Percentiles rank a stretch among this genome's conserved stretches.
Evolutionary conservation across 1,139 yeast genomes (phyloP).

Genomic region (Hemisphaericaspora subhashii): DNA sequence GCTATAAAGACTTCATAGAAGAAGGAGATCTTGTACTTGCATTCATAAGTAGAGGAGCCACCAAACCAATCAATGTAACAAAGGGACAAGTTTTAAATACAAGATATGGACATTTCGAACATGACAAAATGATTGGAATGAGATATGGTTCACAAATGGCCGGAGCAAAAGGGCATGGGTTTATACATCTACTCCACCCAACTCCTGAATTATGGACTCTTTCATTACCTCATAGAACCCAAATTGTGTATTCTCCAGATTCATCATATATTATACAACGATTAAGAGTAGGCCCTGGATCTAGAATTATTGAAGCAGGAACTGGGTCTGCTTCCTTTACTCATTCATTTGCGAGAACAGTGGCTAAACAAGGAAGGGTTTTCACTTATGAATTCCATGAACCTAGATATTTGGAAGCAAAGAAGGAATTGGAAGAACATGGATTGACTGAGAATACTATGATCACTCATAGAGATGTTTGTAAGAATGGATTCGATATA

Average conservation of each 20-base stretch:
- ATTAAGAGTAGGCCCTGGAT: slow-evolving; percentile 69
- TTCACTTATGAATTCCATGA: slow-evolving; percentile 92
- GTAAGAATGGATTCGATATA: slow-evolving; percentile 77
- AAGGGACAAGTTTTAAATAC: slow-evolving; percentile 70
- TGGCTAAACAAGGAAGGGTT: slow-evolving; percentile 59
- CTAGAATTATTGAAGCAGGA: slow-evolving; percentile 86
- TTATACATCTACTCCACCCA: slow-evolving; percentile 84
- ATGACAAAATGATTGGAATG: slow-evolving; percentile 76
- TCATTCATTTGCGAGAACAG: slow-evolving; percentile 86
- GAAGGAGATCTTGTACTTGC: slow-evolving; percentile 87
- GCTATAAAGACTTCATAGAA: slow-evolving; percentile 59
- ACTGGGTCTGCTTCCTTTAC: slow-evolving; percentile 97
- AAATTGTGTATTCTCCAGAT: slow-evolving; percentile 95
- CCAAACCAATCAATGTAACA: slow-evolving; percentile 70
- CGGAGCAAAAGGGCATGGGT: slow-evolving; percentile 78
- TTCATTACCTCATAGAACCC: slow-evolving; percentile 95
- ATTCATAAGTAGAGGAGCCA: slow-evolving; percentile 76
- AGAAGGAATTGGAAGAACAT: slow-evolving; percentile 72
- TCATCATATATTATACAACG: slow-evolving; percentile 87
- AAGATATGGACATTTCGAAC: slow-evolving; percentile 85
- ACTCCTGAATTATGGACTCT: slow-evolving; percentile 96
- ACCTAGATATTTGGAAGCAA: slow-evolving; percentile 78
- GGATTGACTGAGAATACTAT: slow-evolving; percentile 52
- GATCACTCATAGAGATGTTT: slow-evolving; percentile 90
- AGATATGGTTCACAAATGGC: slow-evolving; percentile 85